A percentile compares a stretch with the other conserved stretches of the same genome.
Conservation (phyloP, 345 rosid genomes). For the Acer campestre region DNA sequence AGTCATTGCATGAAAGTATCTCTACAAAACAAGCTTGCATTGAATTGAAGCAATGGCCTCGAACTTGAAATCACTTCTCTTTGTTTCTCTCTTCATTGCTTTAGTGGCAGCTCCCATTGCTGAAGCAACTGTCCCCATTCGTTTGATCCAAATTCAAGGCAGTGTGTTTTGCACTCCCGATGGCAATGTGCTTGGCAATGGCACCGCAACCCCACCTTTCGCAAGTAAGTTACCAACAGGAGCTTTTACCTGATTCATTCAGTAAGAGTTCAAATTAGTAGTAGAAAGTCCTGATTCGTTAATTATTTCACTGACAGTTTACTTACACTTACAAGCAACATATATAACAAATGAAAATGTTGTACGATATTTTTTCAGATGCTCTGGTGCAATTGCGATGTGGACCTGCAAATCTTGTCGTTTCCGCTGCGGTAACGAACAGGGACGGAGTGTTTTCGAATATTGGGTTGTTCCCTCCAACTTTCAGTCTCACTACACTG, state of each 20-base stretch:
- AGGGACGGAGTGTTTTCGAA: conserved; percentile 37
- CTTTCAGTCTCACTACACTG: conserved; percentile 37
- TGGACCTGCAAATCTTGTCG: conserved; percentile 9
- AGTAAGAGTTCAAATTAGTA: background rate
- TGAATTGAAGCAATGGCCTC: conserved; percentile 24
- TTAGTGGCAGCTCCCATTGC: conserved; percentile 34
- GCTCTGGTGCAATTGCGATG: conserved; percentile 57
- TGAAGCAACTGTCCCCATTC: conserved; percentile 45
- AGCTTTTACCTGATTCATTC: background rate
- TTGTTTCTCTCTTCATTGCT: conserved; percentile 27
- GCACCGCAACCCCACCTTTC: conserved; percentile 45
- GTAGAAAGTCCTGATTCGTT: background rate
- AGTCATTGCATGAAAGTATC: background rate
- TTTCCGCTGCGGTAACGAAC: conserved; percentile 34
- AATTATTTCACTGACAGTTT: background rate
- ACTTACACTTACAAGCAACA: no score
- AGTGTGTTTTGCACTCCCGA: conserved; percentile 48
- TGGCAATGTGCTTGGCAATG: conserved; percentile 38
- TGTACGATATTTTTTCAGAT: conserved; percentile 26
- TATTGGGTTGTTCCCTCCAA: conserved; percentile 38
- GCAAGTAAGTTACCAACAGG: conserved; percentile 36
- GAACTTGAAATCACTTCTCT: conserved; percentile 30
- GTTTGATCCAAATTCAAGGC: no score
- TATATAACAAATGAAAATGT: background rate
- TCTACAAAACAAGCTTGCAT: background rate